Evolutionary conservation across 306 rosid genomes (phyloP), one percentile per base, ranked within the genome.

Genomic region (Dryas drummondii): DNA sequence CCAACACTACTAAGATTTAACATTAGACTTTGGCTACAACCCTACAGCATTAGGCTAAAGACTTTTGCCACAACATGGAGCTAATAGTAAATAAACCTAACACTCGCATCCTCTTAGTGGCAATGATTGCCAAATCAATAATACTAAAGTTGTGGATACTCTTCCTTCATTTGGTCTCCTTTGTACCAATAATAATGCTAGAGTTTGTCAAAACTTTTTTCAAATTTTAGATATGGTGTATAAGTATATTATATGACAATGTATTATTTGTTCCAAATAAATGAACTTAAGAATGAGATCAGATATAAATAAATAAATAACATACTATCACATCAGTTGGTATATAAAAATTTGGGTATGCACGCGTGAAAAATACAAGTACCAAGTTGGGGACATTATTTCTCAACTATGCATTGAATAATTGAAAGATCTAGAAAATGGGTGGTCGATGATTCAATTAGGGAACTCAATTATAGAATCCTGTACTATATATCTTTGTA

Each of bases 341-440:
- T 32, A 32, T 32, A 32, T 32, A 32, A 32, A 32, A 32, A 32
- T 32, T 32, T 32, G 17, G 44, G 16, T 59, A 59, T 11, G 44
- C 6, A 27, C 45, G 45, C 66, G 42, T 12, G 65, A 45, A 12
- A 19, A 9, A 17, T 17, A 17, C 9, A 55, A 17, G 53, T 17
- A 71, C 27, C 66, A 46, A 71, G 66, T 57, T 72, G 74, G 54
- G 45, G 45, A 45, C 66, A 56, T 56, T 57, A 22, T 56, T 71
- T 71, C 76, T 14, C 45, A 0, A 45, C 54, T 42, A 13, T 57
- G 76, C 76, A 57, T 72, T 45, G 45, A 57, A 19, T 45, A 44
- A 44, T 50, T 45, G 55, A 19, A 71, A 56, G 76, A 19, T 55
- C 22, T 27, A 42, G 22, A 71, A 13, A 45, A 71, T 56, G 66